These are phyloP conservation scores for Pichia californica DNA, from an alignment of 805 yeast species.

Conservation along the genomic window DNA sequence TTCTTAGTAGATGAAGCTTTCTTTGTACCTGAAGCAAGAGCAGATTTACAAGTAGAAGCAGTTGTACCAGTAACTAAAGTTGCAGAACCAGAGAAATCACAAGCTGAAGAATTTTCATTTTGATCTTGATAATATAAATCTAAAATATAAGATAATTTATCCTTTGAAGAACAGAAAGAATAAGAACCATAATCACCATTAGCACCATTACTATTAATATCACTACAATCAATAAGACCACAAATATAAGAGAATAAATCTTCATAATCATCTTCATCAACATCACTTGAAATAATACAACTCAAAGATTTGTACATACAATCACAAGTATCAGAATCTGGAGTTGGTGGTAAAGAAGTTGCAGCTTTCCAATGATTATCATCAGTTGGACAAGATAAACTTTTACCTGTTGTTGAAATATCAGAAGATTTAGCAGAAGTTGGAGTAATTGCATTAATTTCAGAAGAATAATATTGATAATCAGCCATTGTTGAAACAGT, in stretches of 20 bases:
- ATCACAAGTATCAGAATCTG: conserved; percentile 55
- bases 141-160: conserved; percentile 57
- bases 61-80: conserved; percentile 41
- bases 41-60: conserved; percentile 49
- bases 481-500: conserved; percentile 57
- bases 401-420: conserved; percentile 35
- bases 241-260: conserved; percentile 56
- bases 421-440: conserved; percentile 36
- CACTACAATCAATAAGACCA: conserved; percentile 48
- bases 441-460: conserved; percentile 52
- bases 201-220: conserved; percentile 56
- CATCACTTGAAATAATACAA: conserved; percentile 57
- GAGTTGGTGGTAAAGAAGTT: conserved; percentile 73
- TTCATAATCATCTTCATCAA: conserved; percentile 50
- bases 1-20: conserved; percentile 45
- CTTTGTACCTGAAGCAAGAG: conserved; percentile 56
- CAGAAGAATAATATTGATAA: conserved; percentile 54
- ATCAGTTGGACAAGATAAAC: conserved; percentile 58
- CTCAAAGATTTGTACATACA: conserved; percentile 50
- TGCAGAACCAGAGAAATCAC: conserved; percentile 68
- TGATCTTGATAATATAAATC: conserved; percentile 55
- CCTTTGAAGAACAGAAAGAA: conserved; percentile 65
- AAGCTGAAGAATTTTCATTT: conserved; percentile 41
- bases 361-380: conserved; percentile 57
- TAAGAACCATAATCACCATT: conserved; percentile 64